Evolutionary conservation across 345 rosid genomes (phyloP), one percentile per base, ranked within the genome.

Genomic region (Iberis pinnata): DNA sequence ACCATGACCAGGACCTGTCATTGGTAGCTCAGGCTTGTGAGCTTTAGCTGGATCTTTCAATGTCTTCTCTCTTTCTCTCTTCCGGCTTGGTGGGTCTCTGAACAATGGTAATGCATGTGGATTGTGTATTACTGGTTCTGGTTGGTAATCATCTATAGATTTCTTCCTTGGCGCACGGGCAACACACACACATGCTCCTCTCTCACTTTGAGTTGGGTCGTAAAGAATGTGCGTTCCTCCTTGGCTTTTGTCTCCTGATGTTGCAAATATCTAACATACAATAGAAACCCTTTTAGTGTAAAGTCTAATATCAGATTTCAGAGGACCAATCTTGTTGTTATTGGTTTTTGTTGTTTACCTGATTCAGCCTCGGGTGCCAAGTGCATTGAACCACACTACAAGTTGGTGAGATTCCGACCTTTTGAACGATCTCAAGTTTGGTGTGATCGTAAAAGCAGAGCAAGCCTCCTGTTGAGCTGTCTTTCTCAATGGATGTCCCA

Each of bases 51-150:
- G 98, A 70, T 92, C 98, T 75, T 88, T 92, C 75, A 92, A 67
- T 20, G 74, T 72, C 62, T 92, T 92, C 65, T 92, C 98, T 41
- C 94, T 69, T 70, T 92, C 81, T 51, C 98, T 84, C 76, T 92
- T 92, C 44, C 94, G 95, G 72, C 97, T 92, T 65, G 98, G 97
- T 65, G 81, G 80, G 63, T 92, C 98, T 85, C 98, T 92, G 70
- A 88, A 92, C 54, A 92, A 45, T 19, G 98, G 98, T 35, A 92
- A 67, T 10, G 98, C 88, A 63, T 92, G 98, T 47, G 98, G 98
- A 48, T 92, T 92, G 75, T 92, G 98, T 55, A 92, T 85, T 42
- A 84, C 88, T 63, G 75, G 97, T 50, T 80, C 80, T 19, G 74
- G 76, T 83, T 71, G 88, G 72, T 88, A 85, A 73, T 88, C 98